These are phyloP conservation scores for Berberis vulgaris DNA, from an alignment of 164 flowering plant species.

Conservation along the genomic window DNA sequence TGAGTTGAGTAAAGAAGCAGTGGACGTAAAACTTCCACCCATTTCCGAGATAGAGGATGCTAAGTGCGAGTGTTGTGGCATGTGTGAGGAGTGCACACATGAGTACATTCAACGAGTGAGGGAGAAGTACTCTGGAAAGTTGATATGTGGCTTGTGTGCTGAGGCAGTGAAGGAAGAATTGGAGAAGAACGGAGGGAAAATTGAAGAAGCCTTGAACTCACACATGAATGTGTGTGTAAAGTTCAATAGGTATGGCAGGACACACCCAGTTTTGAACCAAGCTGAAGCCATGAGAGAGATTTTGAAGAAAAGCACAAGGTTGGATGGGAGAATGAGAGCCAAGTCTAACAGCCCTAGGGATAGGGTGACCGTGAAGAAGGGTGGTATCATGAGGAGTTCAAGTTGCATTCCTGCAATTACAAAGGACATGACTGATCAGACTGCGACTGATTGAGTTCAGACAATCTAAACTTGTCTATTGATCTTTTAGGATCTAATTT, in stretches of 20 bases:
- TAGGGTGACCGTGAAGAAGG: constrained; percentile 15
- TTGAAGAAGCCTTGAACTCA: constrained; percentile 51
- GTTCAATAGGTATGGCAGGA: constrained; percentile 57
- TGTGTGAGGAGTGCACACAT: constrained; percentile 69
- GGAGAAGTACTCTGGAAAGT: constrained; percentile 42
- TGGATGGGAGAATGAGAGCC: constrained; percentile 31
- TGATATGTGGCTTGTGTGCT: constrained; percentile 65
- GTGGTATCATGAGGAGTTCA: constrained; percentile 58
- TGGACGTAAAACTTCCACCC: constrained; percentile 30
- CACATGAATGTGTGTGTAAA: constrained; percentile 55
- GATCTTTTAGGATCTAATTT: too few species aligned
- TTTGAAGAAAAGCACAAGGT: constrained; percentile 35
- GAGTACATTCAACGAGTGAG: constrained; percentile 49
- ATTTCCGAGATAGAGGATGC: constrained; percentile 66
- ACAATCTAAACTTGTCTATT: too few species aligned
- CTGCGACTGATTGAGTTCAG: not conserved
- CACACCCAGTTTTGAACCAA: constrained; percentile 53
- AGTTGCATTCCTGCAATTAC: constrained; percentile 83
- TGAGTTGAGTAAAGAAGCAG: constrained; percentile 40
- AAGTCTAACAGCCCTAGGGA: constrained; percentile 53
- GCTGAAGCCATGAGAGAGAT: constrained; percentile 72
- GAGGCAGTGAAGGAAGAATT: constrained; percentile 68
- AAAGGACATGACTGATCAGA: constrained; percentile 34
- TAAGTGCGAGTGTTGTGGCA: constrained; percentile 79
- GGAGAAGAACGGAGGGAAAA: constrained; percentile 54